phyloP scores from a whole-genome alignment of 768 basidiomycete species.

The Tricholoma bakamatsutake region DNA sequence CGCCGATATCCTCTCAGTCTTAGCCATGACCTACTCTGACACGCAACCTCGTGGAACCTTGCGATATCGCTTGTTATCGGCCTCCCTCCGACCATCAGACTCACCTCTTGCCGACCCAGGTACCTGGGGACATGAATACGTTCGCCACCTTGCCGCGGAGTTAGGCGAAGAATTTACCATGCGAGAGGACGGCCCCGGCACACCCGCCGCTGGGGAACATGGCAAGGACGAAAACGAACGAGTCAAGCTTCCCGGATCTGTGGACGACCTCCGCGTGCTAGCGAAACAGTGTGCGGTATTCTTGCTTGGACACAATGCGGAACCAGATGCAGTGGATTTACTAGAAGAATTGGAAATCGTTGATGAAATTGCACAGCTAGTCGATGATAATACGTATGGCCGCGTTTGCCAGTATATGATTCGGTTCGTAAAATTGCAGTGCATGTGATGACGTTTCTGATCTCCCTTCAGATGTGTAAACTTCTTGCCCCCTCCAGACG shows the following conservation, averaged over 20 bases:
- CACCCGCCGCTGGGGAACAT: slow-evolving; percentile 21
- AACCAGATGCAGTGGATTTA: slow-evolving; percentile 96
- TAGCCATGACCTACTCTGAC: slow-evolving; percentile 99
- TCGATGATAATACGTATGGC: slow-evolving; percentile 82
- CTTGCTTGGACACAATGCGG: slow-evolving; percentile 89
- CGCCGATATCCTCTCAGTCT: slow-evolving; percentile 94
- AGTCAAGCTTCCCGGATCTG: slow-evolving; percentile 46
- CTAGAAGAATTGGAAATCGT: slow-evolving; percentile 92
- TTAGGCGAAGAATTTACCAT: slow-evolving; percentile 86
- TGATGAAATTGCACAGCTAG: slow-evolving; percentile 64
- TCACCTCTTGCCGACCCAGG: slow-evolving; percentile 82
- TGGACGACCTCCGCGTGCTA: slow-evolving; percentile 70
- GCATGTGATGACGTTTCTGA: not conserved
- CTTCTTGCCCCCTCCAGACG: slow-evolving; percentile 89
- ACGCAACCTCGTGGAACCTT: slow-evolving; percentile 95
- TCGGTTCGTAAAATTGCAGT: slow-evolving; percentile 43
- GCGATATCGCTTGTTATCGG: slow-evolving; percentile 82
- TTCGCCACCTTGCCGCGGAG: slow-evolving; percentile 93
- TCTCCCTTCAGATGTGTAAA: slow-evolving; percentile 62
- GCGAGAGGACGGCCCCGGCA: slow-evolving; percentile 46
- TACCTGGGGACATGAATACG: slow-evolving; percentile 99
- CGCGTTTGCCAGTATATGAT: slow-evolving; percentile 97
- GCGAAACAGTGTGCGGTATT: slow-evolving; percentile 85
- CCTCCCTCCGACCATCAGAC: slow-evolving; percentile 56
- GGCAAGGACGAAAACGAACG: slow-evolving; percentile 24